Base-by-base conservation (phyloP, 2,329 filamentous ascomycete genomes). In the Diaporthe ilicicola region DNA sequence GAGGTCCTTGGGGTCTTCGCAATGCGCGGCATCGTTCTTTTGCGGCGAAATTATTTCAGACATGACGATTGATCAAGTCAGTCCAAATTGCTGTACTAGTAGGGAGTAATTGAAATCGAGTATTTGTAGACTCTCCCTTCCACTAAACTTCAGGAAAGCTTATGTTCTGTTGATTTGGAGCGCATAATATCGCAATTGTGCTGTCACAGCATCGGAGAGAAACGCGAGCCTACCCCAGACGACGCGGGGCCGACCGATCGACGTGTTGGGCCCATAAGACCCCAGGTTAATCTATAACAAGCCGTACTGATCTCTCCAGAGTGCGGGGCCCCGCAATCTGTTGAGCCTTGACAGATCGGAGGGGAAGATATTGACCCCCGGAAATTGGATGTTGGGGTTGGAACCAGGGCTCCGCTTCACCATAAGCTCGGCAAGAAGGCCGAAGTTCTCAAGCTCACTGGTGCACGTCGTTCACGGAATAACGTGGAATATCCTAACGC, bases 361-460 rank as follows among this genome's bases (percentile, higher is more conserved):
- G 50, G 55, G 55, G 37, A 19, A 10, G n/a, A n/a, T 15, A 29
- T 13, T 27, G 34, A 27, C 22, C 37, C 55, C 37, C 19, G 50
- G 27, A n/a, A 27, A 9, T 29, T 53, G 22, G 24, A 44, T 44
- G 8, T 29, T 59, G 22, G 5, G 39, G 1, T 42, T 42, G 37
- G 37, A n/a, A 5, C 17, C 24, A 13, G 9, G 37, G 37, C 34
- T 44, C 34, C 37, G 37, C 13, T 42, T 27, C 5, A 34, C 37
- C 34, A 59, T 29, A n/a, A 9, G 17, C 56, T 61, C 56, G 56
- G 56, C 27, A 61, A 61, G 56, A 61, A 61, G 17, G 56, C 56
- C 56, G 56, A 61, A 7, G 17, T 1, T 10, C 15, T 17, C 56
- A 46, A 17, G 24, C 46, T 4, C 19, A 22, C 4, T 6, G 9